These are phyloP conservation scores for Xylariaceae sp. DNA, from an alignment of 2,329 filamentous ascomycete species.

Conservation along the genomic window DNA sequence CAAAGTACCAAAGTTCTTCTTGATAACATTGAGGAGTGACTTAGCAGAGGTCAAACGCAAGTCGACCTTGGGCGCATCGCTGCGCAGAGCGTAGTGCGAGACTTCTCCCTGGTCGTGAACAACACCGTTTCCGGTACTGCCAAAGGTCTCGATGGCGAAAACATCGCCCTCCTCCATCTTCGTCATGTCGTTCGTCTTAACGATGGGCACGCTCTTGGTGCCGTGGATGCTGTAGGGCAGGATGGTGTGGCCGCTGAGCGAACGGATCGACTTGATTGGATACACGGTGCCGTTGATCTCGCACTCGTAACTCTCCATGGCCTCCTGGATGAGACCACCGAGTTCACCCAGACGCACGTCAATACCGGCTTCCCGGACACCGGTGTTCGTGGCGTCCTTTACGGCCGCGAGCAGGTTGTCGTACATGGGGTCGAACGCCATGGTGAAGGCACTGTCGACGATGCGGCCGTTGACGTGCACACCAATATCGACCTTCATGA, in stretches of 20 bases:
- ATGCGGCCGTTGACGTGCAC: constrained; percentile 77
- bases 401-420: constrained; percentile 70
- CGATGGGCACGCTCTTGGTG: constrained; percentile 87
- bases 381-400: constrained; percentile 75
- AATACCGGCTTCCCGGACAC: constrained; percentile 84
- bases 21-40: constrained; percentile 79
- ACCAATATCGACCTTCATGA: constrained; percentile 79
- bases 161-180: constrained; percentile 98
- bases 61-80: constrained; percentile 68
- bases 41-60: constrained; percentile 77
- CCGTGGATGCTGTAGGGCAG: constrained; percentile 86
- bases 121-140: constrained; percentile 84
- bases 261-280: constrained; percentile 79
- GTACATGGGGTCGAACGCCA: constrained; percentile 69
- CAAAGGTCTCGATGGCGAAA: constrained; percentile 95
- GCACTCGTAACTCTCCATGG: constrained; percentile 90
- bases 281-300: constrained; percentile 74
- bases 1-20: constrained; percentile 92
- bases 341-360: constrained; percentile 86
- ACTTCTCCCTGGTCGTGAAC: constrained; percentile 84
- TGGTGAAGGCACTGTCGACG: constrained; percentile 75
- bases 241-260: constrained; percentile 87
- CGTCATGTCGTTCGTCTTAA: constrained; percentile 79
- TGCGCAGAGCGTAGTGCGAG: constrained; percentile 77
- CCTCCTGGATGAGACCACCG: constrained; percentile 77